phyloP scores from a whole-genome alignment of 805 yeast genomes.

The Diddensiella transvaalensis region DNA sequence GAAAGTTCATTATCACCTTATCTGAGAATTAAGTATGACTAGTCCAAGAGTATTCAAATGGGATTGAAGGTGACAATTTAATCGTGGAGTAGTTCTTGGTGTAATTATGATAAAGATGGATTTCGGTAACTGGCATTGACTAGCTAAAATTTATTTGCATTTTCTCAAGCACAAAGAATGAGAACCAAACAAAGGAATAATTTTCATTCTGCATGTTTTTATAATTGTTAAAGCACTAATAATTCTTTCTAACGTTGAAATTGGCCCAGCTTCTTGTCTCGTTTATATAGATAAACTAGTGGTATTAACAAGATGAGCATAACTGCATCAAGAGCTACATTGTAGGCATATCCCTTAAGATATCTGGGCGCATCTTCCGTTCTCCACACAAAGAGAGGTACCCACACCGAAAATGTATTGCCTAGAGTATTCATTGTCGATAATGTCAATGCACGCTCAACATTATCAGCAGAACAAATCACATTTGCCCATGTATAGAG shows the following conservation, averaged over 20 bases:
- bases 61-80: too few species aligned
- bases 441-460: conserved; percentile 36
- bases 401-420: conserved; percentile 50
- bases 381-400: conserved; percentile 41
- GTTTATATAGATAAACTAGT: conserved; percentile 52
- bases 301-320: conserved; percentile 27
- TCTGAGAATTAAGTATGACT: too few species aligned
- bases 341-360: conserved; percentile 25
- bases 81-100: too few species aligned
- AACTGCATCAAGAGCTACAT: conserved; percentile 19
- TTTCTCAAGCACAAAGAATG: too few species aligned
- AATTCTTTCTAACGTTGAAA: too few species aligned
- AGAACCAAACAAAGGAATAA: too few species aligned
- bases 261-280: conserved; percentile 40
- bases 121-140: too few species aligned
- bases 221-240: too few species aligned
- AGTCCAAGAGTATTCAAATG: too few species aligned
- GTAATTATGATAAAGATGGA: too few species aligned
- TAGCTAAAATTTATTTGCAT: too few species aligned
- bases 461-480: conserved; percentile 7
- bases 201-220: too few species aligned
- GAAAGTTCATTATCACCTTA: neutral
- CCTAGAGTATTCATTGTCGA: conserved; percentile 49
- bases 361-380: conserved; percentile 29
- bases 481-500: conserved; percentile 8